phyloP scores from a whole-genome alignment of 2,329 filamentous ascomycete species.

The Aureobasidium vineae region DNA sequence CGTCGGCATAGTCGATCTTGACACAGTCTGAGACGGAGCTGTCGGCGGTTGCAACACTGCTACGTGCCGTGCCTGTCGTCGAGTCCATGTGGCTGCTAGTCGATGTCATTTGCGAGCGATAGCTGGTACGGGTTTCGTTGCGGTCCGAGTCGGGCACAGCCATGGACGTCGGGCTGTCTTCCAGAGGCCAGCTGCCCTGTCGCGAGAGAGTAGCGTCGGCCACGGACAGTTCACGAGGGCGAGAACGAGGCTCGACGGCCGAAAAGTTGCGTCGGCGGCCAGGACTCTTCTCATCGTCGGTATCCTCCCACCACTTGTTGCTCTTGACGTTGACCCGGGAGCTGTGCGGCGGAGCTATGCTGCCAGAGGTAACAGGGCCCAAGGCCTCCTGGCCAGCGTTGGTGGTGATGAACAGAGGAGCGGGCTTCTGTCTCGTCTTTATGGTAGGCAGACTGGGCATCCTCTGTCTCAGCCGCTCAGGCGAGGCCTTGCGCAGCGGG shows the following conservation, averaged over 20 bases:
- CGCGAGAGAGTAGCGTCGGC: conserved; percentile 4
- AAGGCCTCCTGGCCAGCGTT: neutral
- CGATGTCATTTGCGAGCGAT: conserved; percentile 60
- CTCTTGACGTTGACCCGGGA: conserved; percentile 16
- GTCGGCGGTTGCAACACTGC: conserved; percentile 75
- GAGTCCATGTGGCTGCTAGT: conserved; percentile 57
- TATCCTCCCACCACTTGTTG: conserved; percentile 21
- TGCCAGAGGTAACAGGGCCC: neutral
- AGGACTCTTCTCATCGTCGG: neutral
- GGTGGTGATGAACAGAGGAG: conserved; percentile 17
- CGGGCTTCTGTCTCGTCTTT: conserved; percentile 16
- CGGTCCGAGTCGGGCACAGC: conserved; percentile 27
- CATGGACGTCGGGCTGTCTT: conserved; percentile 3
- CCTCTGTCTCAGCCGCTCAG: conserved; percentile 41
- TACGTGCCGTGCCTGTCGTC: conserved; percentile 70
- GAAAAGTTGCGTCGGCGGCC: conserved; percentile 18
- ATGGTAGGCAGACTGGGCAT: conserved; percentile 18
- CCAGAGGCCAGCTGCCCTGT: conserved; percentile 22
- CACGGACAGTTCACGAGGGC: neutral
- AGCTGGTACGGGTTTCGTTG: conserved; percentile 55
- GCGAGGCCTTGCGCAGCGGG: conserved; percentile 43
- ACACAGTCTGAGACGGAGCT: conserved; percentile 71
- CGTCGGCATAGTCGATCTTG: conserved; percentile 49
- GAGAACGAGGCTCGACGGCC: neutral
- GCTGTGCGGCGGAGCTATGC: conserved; percentile 12